Evolutionary conservation across 2,329 filamentous ascomycete species (phyloP).

Genomic region (Fusarium armeniacum): DNA sequence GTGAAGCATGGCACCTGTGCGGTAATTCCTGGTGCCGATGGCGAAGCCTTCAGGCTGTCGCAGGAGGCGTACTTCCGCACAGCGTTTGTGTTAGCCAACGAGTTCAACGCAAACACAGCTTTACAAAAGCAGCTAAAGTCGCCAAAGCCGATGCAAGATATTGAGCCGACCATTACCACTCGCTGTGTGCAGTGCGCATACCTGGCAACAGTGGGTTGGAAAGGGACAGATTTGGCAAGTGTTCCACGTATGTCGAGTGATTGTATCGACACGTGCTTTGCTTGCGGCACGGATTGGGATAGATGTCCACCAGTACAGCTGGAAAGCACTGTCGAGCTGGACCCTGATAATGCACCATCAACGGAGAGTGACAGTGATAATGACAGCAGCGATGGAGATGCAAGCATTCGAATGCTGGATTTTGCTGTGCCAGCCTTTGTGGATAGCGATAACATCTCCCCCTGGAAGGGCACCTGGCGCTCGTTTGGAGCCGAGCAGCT

Average conservation of each 20-base stretch:
- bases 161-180: not conserved
- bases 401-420: not conserved
- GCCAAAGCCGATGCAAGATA: not conserved
- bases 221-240: not conserved
- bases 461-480: conserved; percentile 13
- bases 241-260: conserved; percentile 1
- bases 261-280: conserved; percentile 5
- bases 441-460: not conserved
- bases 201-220: not conserved
- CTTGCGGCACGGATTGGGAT: not conserved
- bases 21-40: not conserved
- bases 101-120: not conserved
- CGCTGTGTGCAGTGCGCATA: conserved; percentile 5
- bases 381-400: too few species aligned
- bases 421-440: not conserved
- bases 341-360: not conserved
- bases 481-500: conserved; percentile 11
- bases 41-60: not conserved
- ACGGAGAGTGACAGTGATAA: not conserved
- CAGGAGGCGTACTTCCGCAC: conserved; percentile 13
- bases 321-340: not conserved
- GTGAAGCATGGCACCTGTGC: conserved; percentile 17
- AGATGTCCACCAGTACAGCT: not conserved
- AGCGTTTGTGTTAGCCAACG: conserved; percentile 2
- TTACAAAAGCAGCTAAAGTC: not conserved